phyloP scores from a whole-genome alignment of 2,329 filamentous ascomycete genomes.

The Talaromyces islandicus region DNA sequence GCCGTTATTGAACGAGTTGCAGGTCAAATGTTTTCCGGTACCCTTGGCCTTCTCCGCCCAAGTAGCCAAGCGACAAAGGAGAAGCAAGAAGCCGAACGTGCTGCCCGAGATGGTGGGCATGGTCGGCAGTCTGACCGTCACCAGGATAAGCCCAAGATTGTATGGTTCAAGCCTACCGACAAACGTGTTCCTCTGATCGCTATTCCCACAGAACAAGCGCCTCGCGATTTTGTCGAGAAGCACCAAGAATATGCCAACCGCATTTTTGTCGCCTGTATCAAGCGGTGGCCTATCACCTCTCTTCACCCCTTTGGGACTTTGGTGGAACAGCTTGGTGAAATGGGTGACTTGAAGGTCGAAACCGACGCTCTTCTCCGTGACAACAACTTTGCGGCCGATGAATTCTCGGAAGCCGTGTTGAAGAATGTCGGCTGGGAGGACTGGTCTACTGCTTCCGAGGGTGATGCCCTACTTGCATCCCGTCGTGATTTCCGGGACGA shows the following conservation, averaged over 20 bases:
- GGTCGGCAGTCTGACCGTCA: slow-evolving; percentile 72
- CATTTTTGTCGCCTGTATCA: slow-evolving; percentile 98
- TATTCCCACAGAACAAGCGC: slow-evolving; percentile 95
- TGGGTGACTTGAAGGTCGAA: slow-evolving; percentile 96
- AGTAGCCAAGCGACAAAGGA: slow-evolving; percentile 99
- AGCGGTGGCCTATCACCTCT: slow-evolving; percentile 99
- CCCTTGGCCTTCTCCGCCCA: slow-evolving; percentile 84
- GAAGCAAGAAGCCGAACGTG: slow-evolving; percentile 95
- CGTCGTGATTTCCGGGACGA: slow-evolving; percentile 89
- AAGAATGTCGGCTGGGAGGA: slow-evolving; percentile 89
- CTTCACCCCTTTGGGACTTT: slow-evolving; percentile 96
- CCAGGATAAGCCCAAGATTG: slow-evolving; percentile 98
- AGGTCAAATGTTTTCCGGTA: slow-evolving; percentile 98
- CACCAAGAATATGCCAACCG: slow-evolving; percentile 96
- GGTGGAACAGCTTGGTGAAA: slow-evolving; percentile 92
- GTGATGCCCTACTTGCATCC: slow-evolving; percentile 63
- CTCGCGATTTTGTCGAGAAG: slow-evolving; percentile 95
- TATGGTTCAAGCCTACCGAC: slow-evolving; percentile 99
- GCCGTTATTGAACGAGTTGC: slow-evolving; percentile 95
- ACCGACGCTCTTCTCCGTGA: slow-evolving; percentile 94
- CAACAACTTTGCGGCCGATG: slow-evolving; percentile 97
- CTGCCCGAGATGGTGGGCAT: slow-evolving; percentile 74
- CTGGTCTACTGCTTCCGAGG: slow-evolving; percentile 81
- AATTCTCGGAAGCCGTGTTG: slow-evolving; percentile 93
- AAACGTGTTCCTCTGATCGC: slow-evolving; percentile 97